phyloP scores from a whole-genome alignment of 2,329 filamentous ascomycete genomes.

The Ceratocystis cacaofunesta region DNA sequence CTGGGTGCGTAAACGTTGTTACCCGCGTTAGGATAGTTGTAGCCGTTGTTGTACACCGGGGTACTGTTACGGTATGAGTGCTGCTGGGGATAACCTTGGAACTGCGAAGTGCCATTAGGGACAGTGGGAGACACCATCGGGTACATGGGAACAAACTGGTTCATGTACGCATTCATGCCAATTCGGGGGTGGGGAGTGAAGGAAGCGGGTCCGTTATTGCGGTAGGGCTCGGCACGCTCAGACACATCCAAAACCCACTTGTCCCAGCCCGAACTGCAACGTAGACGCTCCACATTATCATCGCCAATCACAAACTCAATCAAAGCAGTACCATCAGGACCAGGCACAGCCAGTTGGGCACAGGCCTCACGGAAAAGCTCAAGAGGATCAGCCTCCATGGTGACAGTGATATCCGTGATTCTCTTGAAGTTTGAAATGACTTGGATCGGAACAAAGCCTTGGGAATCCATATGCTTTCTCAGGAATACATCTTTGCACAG shows the following conservation, averaged over 20 bases:
- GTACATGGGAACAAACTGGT: constrained; percentile 17
- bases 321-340: constrained; percentile 44
- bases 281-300: constrained; percentile 65
- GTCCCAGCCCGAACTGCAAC: constrained; percentile 61
- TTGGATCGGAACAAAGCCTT: constrained; percentile 72
- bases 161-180: constrained; percentile 17
- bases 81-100: constrained; percentile 20
- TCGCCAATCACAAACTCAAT: constrained; percentile 61
- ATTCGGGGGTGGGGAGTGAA: constrained; percentile 22
- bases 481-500: constrained; percentile 85
- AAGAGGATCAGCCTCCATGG: constrained; percentile 15
- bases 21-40: constrained; percentile 6
- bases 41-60: constrained; percentile 21
- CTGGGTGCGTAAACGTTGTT: constrained; percentile 17
- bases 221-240: constrained; percentile 57
- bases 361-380: constrained; percentile 24
- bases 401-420: constrained; percentile 47
- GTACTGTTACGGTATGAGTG: constrained; percentile 22
- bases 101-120: constrained; percentile 12
- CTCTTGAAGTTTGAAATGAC: constrained; percentile 80
- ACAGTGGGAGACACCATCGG: constrained; percentile 7
- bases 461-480: constrained; percentile 81
- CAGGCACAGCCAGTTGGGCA: constrained; percentile 52
- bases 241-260: constrained; percentile 61
- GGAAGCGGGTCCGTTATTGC: constrained; percentile 49